Evolutionary conservation across 2,329 filamentous ascomycete genomes (phyloP).

Genomic region (Penicillium verrucosum): DNA sequence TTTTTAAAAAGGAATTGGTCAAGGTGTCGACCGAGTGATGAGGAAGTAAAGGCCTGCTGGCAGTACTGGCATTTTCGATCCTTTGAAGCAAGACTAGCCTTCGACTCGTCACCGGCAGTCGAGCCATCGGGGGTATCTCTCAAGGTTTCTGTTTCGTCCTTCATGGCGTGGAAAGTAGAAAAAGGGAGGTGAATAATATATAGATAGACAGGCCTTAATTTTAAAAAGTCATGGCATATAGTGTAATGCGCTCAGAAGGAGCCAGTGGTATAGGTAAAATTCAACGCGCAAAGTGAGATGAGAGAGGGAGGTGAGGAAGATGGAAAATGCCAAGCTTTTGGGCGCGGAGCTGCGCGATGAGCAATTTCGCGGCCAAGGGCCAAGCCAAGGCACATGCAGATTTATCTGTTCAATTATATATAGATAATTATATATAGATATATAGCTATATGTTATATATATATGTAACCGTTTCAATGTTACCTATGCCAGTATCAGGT

Average conservation of each 20-base stretch:
- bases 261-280: background rate
- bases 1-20: conserved; percentile 92
- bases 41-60: conserved; percentile 85
- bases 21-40: conserved; percentile 85
- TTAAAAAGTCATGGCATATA: conserved; percentile 6
- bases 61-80: conserved; percentile 89
- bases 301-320: background rate
- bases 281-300: background rate
- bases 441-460: too few relatives aligned
- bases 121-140: conserved; percentile 40
- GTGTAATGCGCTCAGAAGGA: background rate
- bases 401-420: background rate
- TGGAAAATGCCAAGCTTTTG: conserved; percentile 15
- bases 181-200: background rate
- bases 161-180: conserved; percentile 10
- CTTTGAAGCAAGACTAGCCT: conserved; percentile 59
- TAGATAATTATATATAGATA: background rate
- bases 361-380: background rate
- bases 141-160: conserved; percentile 17
- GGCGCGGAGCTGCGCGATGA: conserved; percentile 4
- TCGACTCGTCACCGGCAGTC: conserved; percentile 36
- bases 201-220: too few relatives aligned
- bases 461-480: background rate
- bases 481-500: background rate
- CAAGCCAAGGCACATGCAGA: background rate